phyloP scores from a whole-genome alignment of 352 stramenopile genomes.

The Thraustochytrium sp. region DNA sequence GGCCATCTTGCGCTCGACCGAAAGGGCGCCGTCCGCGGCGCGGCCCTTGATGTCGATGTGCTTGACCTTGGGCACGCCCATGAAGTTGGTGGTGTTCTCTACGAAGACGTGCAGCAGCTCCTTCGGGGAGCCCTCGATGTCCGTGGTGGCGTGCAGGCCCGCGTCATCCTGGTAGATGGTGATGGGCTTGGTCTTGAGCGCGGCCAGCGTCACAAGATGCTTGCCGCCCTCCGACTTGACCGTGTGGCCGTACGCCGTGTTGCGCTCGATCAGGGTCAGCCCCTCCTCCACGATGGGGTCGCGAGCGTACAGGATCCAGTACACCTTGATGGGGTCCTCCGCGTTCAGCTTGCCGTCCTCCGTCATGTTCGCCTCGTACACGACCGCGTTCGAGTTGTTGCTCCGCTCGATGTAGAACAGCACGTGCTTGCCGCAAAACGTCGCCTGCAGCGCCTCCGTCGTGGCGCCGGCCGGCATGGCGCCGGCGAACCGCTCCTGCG shows the following conservation, averaged over 20 bases:
- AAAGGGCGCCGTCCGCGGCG: neutral
- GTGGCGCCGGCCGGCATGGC: conserved; percentile 4
- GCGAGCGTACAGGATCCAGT: conserved; percentile 33
- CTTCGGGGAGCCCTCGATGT: neutral
- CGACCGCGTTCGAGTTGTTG: conserved; percentile 22
- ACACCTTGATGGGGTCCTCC: neutral
- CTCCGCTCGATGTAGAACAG: conserved; percentile 39
- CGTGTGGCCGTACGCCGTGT: conserved; percentile 26
- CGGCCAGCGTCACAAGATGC: neutral
- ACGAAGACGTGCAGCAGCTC: conserved; percentile 28
- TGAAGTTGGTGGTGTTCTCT: conserved; percentile 4
- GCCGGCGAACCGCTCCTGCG: neutral
- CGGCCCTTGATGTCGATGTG: conserved; percentile 38
- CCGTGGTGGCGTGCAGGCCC: conserved; percentile 7
- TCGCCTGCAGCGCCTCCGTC: neutral
- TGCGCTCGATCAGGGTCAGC: conserved; percentile 37
- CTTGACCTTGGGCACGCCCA: conserved; percentile 24
- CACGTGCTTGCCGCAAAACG: conserved; percentile 17
- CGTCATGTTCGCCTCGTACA: conserved; percentile 29
- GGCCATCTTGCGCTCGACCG: conserved; percentile 2
- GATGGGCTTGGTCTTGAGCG: neutral
- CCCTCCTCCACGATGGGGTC: neutral
- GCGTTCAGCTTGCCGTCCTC: conserved; percentile 9
- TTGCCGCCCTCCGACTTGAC: neutral
- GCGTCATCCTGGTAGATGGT: conserved; percentile 27